These are phyloP conservation scores for Mortierella sp. DNA, from an alignment of 371 early-diverging fungal species.

Conservation along the genomic window DNA sequence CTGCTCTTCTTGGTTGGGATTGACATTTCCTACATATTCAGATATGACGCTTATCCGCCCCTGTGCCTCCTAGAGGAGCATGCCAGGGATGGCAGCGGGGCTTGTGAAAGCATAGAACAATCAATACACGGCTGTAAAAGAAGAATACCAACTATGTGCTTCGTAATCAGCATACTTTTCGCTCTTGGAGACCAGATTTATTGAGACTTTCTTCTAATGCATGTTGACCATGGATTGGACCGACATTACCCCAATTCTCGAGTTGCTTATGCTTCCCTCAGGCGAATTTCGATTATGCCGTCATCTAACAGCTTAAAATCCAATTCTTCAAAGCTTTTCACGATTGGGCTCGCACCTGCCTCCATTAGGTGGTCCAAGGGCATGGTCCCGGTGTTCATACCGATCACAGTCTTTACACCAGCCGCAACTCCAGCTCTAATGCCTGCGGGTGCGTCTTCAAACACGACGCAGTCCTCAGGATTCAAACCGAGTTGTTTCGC, in stretches of 20 bases:
- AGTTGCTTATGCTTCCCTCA: too few species aligned
- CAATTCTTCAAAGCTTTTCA: constrained; percentile 63
- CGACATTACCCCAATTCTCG: too few species aligned
- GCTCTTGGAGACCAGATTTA: too few species aligned
- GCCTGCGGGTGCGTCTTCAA: constrained; percentile 80
- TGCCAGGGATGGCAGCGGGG: too few species aligned
- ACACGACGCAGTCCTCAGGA: constrained; percentile 69
- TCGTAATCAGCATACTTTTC: background rate
- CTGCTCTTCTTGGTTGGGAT: constrained; percentile 11
- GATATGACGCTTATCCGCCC: background rate
- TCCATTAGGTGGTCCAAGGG: constrained; percentile 61
- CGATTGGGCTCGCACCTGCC: constrained; percentile 68
- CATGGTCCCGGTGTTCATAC: constrained; percentile 68
- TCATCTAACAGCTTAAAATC: constrained; percentile 53
- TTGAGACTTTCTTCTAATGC: too few species aligned
- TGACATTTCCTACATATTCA: constrained; percentile 12
- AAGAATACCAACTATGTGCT: background rate
- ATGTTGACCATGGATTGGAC: too few species aligned
- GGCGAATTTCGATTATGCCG: constrained; percentile 56
- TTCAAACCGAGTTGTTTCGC: constrained; percentile 60
- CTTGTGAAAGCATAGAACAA: too few species aligned
- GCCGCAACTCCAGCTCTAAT: constrained; percentile 66
- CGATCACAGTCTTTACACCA: constrained; percentile 69
- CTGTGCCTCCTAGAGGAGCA: background rate
- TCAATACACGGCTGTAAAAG: background rate